Evolutionary conservation across 495 filamentous ascomycete species (phyloP).

Genomic region (Tuber indicum): DNA sequence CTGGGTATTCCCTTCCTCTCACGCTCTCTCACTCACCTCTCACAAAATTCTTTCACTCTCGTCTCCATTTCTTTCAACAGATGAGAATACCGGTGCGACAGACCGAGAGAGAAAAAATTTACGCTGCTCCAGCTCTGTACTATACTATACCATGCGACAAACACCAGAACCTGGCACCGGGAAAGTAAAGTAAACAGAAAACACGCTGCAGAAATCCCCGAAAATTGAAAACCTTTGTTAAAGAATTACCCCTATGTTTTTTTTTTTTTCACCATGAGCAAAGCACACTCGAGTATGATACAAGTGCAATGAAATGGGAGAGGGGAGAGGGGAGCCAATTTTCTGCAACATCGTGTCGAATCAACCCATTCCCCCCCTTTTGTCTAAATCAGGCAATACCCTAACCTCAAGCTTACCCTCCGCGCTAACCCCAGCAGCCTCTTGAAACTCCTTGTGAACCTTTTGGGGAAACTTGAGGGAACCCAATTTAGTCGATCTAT

Average conservation of each 20-base stretch:
- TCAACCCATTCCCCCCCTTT: not conserved
- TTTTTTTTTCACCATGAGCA: not conserved
- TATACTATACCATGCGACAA: too few species aligned
- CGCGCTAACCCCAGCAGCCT: not conserved
- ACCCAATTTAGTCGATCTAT: not conserved
- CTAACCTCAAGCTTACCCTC: slow-evolving; percentile 1
- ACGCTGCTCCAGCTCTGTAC: not conserved
- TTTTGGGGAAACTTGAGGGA: not conserved
- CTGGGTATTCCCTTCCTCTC: not conserved
- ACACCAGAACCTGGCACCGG: not conserved
- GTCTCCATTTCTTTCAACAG: not conserved
- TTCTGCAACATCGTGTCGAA: not conserved
- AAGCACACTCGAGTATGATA: not conserved
- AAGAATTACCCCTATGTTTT: not conserved
- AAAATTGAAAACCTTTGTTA: not conserved
- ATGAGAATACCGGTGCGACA: not conserved
- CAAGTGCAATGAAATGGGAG: not conserved
- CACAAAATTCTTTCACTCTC: not conserved
- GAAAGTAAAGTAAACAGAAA: not conserved
- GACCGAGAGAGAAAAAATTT: not conserved
- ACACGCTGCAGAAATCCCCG: not conserved
- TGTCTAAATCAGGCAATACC: not conserved
- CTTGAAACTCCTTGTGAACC: not conserved
- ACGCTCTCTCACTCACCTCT: not conserved
- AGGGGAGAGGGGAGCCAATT: not conserved